These are phyloP conservation scores for Huntiella moniliformis DNA, from an alignment of 2,329 filamentous ascomycete species.

Conservation along the genomic window DNA sequence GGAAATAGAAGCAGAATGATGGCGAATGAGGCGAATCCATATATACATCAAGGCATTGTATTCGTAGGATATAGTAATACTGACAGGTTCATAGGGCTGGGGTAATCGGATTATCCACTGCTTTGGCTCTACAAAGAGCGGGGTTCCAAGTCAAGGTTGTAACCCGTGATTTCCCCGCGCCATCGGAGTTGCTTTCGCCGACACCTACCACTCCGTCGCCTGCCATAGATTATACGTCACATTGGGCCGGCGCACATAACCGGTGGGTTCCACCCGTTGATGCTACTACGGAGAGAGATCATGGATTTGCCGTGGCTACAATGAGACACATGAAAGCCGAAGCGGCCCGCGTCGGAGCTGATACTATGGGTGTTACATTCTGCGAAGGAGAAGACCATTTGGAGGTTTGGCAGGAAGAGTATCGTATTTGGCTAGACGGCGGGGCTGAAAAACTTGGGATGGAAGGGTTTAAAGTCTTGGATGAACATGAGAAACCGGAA, in stretches of 20 bases:
- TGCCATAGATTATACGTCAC: slow-evolving; percentile 34
- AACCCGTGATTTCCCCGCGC: slow-evolving; percentile 27
- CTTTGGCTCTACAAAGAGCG: slow-evolving; percentile 25
- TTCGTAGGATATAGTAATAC: not conserved
- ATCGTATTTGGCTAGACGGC: slow-evolving; percentile 20
- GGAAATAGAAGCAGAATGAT: too few species aligned
- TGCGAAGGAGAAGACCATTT: slow-evolving; percentile 33
- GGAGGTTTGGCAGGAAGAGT: slow-evolving; percentile 22
- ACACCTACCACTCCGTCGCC: slow-evolving; percentile 13
- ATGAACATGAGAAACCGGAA: slow-evolving; percentile 21
- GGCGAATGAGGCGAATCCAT: too few species aligned
- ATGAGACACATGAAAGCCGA: slow-evolving; percentile 23
- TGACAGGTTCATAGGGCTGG: slow-evolving; percentile 24
- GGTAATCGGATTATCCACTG: slow-evolving; percentile 31
- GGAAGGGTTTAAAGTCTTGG: slow-evolving; percentile 22
- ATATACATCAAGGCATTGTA: not conserved
- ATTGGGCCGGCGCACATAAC: slow-evolving; percentile 39
- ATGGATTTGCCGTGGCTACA: slow-evolving; percentile 24
- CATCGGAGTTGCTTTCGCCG: slow-evolving; percentile 25
- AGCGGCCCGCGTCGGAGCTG: slow-evolving; percentile 16
- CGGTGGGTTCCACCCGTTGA: slow-evolving; percentile 26
- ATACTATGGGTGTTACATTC: slow-evolving; percentile 28
- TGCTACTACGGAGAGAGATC: slow-evolving; percentile 22
- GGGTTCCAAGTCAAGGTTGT: slow-evolving; percentile 25
- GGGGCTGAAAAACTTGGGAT: slow-evolving; percentile 19